Conservation (phyloP, 352 stramenopile species). For the Blastocystis sp. region DNA sequence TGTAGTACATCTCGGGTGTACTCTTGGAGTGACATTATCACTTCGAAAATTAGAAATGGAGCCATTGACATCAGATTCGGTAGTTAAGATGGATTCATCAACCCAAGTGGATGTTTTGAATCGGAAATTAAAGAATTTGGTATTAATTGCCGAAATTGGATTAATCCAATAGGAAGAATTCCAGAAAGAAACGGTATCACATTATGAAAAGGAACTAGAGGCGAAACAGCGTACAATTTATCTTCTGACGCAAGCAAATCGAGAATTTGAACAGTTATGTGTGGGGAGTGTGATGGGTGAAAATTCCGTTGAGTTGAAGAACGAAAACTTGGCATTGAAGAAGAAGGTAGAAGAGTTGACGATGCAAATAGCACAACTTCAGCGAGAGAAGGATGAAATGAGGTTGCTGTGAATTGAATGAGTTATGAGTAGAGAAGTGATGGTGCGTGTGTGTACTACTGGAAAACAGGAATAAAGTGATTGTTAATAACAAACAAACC, state of each 20-base stretch:
- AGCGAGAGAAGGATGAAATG: constrained; percentile 52
- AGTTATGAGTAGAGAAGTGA: constrained; percentile 28
- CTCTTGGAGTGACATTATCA: background rate
- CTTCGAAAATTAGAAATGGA: background rate
- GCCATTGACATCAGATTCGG: background rate
- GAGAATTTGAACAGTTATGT: constrained; percentile 53
- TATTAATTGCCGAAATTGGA: background rate
- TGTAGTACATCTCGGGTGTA: background rate
- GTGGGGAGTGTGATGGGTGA: background rate
- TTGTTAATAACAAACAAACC: constrained; percentile 40
- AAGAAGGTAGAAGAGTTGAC: background rate
- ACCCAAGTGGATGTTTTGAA: background rate
- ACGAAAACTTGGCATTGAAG: constrained; percentile 23
- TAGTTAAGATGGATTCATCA: background rate
- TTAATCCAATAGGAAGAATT: constrained; percentile 9
- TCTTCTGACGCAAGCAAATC: constrained; percentile 39
- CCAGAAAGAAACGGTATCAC: constrained; percentile 11
- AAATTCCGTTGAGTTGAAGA: background rate
- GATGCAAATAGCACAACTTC: background rate
- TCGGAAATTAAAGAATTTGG: constrained; percentile 42
- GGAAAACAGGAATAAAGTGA: background rate
- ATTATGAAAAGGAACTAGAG: constrained; percentile 55
- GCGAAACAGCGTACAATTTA: constrained; percentile 46
- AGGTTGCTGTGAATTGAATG: background rate
- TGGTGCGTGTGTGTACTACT: constrained; percentile 50